These are phyloP conservation scores for Alternaria metachromatica DNA, from an alignment of 2,329 filamentous ascomycete species.

Conservation along the genomic window DNA sequence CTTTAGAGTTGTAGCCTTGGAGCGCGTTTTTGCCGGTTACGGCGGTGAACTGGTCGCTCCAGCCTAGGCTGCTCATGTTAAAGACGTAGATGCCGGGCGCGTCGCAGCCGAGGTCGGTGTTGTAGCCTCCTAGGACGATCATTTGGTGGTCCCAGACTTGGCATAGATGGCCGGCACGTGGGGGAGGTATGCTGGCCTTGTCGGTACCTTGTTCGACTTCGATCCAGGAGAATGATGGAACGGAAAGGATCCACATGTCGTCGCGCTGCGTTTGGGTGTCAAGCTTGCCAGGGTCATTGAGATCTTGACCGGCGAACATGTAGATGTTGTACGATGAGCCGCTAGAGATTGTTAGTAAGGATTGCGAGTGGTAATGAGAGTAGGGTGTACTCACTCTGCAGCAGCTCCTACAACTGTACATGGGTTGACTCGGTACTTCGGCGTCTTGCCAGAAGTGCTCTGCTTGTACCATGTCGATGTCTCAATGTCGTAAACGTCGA, in stretches of 20 bases:
- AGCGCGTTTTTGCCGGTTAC: conserved; percentile 61
- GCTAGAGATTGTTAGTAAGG: conserved; percentile 37
- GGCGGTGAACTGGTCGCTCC: conserved; percentile 75
- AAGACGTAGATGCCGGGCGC: conserved; percentile 76
- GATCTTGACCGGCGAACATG: conserved; percentile 78
- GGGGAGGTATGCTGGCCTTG: conserved; percentile 57
- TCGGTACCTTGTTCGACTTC: conserved; percentile 59
- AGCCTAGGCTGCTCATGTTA: conserved; percentile 72
- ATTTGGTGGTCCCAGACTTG: conserved; percentile 82
- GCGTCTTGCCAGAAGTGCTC: conserved; percentile 65
- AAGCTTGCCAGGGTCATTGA: conserved; percentile 67
- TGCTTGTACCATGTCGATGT: conserved; percentile 76
- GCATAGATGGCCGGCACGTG: conserved; percentile 76
- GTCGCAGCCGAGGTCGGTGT: conserved; percentile 67
- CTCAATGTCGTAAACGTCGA: conserved; percentile 82
- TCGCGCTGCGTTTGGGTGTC: conserved; percentile 66
- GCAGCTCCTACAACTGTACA: conserved; percentile 78
- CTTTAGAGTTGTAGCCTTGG: conserved; percentile 39
- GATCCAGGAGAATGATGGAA: conserved; percentile 84
- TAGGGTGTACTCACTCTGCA: conserved; percentile 57
- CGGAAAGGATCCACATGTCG: conserved; percentile 79
- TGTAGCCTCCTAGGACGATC: conserved; percentile 76
- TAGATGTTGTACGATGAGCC: conserved; percentile 79
- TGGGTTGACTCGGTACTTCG: conserved; percentile 66
- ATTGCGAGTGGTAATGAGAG: not conserved